phyloP scores from a whole-genome alignment of 2,329 filamentous ascomycete genomes.

The Aspergillus ustus region DNA sequence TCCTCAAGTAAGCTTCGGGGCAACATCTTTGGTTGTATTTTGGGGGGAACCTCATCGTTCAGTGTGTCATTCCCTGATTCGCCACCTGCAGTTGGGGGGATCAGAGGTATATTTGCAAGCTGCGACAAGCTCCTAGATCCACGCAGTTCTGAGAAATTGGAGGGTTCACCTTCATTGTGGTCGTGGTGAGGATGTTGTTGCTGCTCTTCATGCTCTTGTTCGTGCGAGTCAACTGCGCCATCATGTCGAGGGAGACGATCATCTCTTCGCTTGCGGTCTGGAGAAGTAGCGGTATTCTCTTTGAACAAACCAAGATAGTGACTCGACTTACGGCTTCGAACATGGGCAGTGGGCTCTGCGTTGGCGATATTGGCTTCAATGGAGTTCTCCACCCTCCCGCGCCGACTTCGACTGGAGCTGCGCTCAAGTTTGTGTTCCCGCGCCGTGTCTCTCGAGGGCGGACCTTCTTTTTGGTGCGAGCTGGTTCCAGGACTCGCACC shows the following conservation, averaged over 20 bases:
- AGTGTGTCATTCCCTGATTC: slow-evolving; percentile 17
- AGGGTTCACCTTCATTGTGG: slow-evolving; percentile 16
- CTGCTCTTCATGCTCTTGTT: slow-evolving; percentile 21
- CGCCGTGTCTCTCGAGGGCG: slow-evolving; percentile 27
- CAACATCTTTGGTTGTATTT: slow-evolving; percentile 40
- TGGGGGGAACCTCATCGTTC: slow-evolving; percentile 28
- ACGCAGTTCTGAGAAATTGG: slow-evolving; percentile 27
- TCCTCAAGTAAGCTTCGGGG: slow-evolving; percentile 60
- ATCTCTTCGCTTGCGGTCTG: slow-evolving; percentile 57
- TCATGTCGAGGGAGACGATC: slow-evolving; percentile 46
- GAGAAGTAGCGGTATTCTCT: slow-evolving; percentile 59
- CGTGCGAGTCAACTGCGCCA: slow-evolving; percentile 26
- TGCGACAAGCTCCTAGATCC: slow-evolving; percentile 34
- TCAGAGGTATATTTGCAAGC: slow-evolving; percentile 29
- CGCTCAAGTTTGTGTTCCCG: slow-evolving; percentile 37
- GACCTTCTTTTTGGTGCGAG: slow-evolving; percentile 30
- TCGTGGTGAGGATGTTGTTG: slow-evolving; percentile 19
- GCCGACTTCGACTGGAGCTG: slow-evolving; percentile 49
- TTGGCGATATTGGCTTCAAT: slow-evolving; percentile 67
- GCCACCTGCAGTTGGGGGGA: slow-evolving; percentile 22
- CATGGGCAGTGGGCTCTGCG: slow-evolving; percentile 57
- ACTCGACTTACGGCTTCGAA: slow-evolving; percentile 67
- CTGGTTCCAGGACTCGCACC: slow-evolving; percentile 26
- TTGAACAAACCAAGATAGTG: slow-evolving; percentile 69
- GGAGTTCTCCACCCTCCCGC: slow-evolving; percentile 61